A percentile compares a stretch with the other conserved stretches of the same genome.
phyloP scores from a whole-genome alignment of 805 yeast genomes.

The Yueomyces sinensis region DNA sequence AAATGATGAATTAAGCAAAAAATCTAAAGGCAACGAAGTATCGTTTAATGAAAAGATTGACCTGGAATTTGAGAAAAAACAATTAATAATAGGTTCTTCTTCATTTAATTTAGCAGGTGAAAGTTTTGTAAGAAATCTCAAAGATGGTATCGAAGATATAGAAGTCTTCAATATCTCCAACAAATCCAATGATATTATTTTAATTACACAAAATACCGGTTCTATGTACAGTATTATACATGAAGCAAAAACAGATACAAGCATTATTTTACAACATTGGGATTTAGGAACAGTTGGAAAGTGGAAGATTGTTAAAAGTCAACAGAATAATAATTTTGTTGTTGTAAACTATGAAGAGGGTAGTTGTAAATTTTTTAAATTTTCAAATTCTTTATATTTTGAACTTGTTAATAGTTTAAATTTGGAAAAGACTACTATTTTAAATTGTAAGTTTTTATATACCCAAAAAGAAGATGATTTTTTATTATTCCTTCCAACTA shows the following conservation, averaged over 20 bases:
- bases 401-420: conserved; percentile 12
- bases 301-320: conserved; percentile 10
- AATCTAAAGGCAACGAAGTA: too few species aligned
- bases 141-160: conserved; percentile 11
- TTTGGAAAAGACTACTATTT: conserved; percentile 8
- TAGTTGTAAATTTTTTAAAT: conserved; percentile 13
- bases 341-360: conserved; percentile 6
- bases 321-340: conserved; percentile 7
- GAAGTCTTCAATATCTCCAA: conserved; percentile 3
- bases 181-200: conserved; percentile 3
- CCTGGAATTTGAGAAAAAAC: too few species aligned
- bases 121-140: conserved; percentile 2
- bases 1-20: too few species aligned
- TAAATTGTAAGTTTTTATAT: conserved; percentile 10
- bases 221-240: conserved; percentile 8
- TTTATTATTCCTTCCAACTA: conserved; percentile 11
- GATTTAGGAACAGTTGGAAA: conserved; percentile 6
- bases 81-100: conserved; percentile 7
- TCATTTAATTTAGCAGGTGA: conserved; percentile 8
- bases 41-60: not conserved
- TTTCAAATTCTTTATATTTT: conserved; percentile 7
- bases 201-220: conserved; percentile 10
- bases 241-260: conserved; percentile 1
- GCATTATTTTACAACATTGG: conserved; percentile 12
- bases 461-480: not conserved